Base-by-base conservation (phyloP, 2,329 filamentous ascomycete species). In the Thielaviopsis musarum region DNA sequence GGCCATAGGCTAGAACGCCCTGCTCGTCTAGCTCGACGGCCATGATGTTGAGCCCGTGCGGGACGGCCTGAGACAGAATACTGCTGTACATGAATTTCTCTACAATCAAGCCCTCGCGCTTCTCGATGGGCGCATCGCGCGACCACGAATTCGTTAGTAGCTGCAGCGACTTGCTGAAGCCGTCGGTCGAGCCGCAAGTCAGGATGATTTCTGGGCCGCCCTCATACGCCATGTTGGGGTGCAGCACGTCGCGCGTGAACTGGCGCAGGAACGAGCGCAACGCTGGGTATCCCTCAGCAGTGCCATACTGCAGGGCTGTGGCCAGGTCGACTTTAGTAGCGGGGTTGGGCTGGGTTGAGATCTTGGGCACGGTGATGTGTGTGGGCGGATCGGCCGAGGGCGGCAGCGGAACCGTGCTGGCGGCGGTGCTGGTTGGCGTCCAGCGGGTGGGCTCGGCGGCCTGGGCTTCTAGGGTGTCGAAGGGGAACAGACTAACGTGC, bases 231-330 rank as follows among this genome's bases (percentile, higher is more conserved):
- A 91, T 79, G 65, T 85, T 84, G 2, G 88, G 89, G 69, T 95
- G 88, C 57, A 95, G 74, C 65, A 87, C 78, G 59, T 91, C 77
- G 61, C 82, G 79, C 4, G 83, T 77, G 70, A 95, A 94, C 68
- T 91, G 80, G 62, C 87, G 82, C 59, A 96, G 71, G 72, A 91
- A 95, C 52, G 80, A 80, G 62, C 83, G 80, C 24, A 96, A 75
- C 0, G 89, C 82, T 0, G 87, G 87, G 65, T 94, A 91, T 54
- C 91, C 91, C 62, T 85, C 78, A 1, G 87, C 84, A n/a, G 79
- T 81, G 62, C 88, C 88, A 73, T 96, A 96, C 72, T 96, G 91
- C 57, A 96, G 75, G 2, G 89, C 89, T 0, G 87, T 86, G 57
- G 81, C 78, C 30, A 95, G 72, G 68, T 95, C 91, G 66, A 95